phyloP scores from a whole-genome alignment of 768 basidiomycete species.

The Pseudohyphozyma bogoriensis region DNA sequence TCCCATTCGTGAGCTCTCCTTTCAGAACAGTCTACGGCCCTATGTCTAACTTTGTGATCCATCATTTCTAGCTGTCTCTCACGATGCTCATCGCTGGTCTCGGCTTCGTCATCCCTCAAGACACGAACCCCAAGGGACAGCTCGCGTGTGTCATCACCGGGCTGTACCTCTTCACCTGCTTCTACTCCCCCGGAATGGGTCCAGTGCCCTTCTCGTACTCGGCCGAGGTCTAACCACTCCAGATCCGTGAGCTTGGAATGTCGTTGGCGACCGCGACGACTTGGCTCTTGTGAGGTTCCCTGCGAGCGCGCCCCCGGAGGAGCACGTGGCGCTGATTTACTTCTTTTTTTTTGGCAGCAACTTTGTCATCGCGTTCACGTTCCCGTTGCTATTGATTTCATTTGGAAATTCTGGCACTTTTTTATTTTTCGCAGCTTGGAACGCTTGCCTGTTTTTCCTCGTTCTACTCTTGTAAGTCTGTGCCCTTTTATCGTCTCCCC shows the following conservation, averaged over 20 bases:
- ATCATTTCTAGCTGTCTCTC: too few species aligned
- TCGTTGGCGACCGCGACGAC: conserved; percentile 19
- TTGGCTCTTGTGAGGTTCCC: conserved; percentile 9
- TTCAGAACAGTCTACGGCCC: conserved; percentile 36
- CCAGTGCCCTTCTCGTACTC: conserved; percentile 29
- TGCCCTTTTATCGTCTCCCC: too few species aligned
- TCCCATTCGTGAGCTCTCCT: conserved; percentile 53
- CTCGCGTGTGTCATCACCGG: too few species aligned
- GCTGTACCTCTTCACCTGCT: too few species aligned
- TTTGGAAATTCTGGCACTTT: conserved; percentile 64
- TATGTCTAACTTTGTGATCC: too few species aligned
- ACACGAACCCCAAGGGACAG: too few species aligned
- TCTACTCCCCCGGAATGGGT: conserved; percentile 19
- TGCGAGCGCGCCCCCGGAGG: too few species aligned
- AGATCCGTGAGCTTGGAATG: conserved; percentile 32
- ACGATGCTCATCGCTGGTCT: too few species aligned
- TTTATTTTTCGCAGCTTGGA: conserved; percentile 61
- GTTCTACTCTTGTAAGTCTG: conserved; percentile 24
- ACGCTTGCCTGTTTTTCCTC: conserved; percentile 12
- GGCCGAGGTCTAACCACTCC: conserved; percentile 32
- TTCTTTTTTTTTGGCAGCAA: conserved; percentile 42
- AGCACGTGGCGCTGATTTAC: too few species aligned
- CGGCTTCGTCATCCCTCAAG: too few species aligned
- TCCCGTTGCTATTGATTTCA: conserved; percentile 55
- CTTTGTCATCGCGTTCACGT: conserved; percentile 58